Evolutionary conservation across 805 yeast genomes (phyloP), one percentile per base, ranked within the genome.

Genomic region (Candida cerambycidarum): DNA sequence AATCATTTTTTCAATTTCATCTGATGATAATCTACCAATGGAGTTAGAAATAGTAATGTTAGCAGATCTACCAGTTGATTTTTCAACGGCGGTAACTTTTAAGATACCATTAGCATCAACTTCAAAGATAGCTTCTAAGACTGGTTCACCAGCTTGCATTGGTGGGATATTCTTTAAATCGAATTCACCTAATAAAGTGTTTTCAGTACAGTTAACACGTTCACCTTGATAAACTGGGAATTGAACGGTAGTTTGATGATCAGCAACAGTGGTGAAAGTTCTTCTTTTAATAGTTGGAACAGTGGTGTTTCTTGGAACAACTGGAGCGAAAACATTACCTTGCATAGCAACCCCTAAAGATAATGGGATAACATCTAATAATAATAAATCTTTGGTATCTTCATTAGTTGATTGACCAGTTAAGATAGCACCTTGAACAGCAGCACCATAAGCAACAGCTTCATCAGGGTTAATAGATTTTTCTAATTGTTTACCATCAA

Each of bases 171-270:
- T 69, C 71, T 69, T 69, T 57, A 70, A 68, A 67, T 70, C 75
- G 61, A 70, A 70, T 62, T 70, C 75, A 67, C 75, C 75, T 58
- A 70, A 69, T 60, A 70, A 68, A 57, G 75, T 70, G 72, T 70
- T 70, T 63, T 70, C 75, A 42, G 73, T 50, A 66, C 75, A 69
- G 73, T 70, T 70, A 56, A 69, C 74, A 66, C 75, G 72, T 64
- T 70, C 75, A 69, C 75, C 75, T 59, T 70, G 75, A 72, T 69
- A 70, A 43, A 70, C 75, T 62, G 75, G 75, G 74, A 70, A 69
- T 58, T 69, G 75, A 52, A 70, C 75, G 48, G 75, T 69, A 54
- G 75, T 69, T 58, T 70, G 75, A 66, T 69, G 73, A 65, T 70
- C 75, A 55, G 72, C 74, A 59, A 69, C 75, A 51, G 75, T 70